phyloP scores from a whole-genome alignment of 1,284 basidiomycete genomes.

The Melampsora medusae region DNA sequence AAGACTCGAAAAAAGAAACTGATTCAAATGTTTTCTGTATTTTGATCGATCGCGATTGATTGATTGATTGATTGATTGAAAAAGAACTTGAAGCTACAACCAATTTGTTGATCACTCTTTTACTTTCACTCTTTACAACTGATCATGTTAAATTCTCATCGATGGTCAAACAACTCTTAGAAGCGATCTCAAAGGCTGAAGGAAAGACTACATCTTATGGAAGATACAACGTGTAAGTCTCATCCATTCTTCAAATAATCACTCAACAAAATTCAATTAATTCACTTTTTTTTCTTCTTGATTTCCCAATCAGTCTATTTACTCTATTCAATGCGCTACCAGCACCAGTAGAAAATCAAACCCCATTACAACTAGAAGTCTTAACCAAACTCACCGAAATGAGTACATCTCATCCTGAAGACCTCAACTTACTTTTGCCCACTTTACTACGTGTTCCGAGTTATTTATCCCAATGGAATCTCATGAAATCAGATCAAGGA shows the following conservation, averaged over 20 bases:
- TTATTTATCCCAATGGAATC: conserved; percentile 34
- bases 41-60: neutral
- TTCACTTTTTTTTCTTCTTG: neutral
- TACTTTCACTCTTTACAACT: conserved; percentile 28
- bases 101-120: conserved; percentile 37
- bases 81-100: conserved; percentile 42
- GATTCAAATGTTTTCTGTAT: neutral
- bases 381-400: conserved; percentile 28
- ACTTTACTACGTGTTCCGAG: conserved; percentile 31
- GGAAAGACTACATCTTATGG: conserved; percentile 42
- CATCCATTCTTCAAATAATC: neutral
- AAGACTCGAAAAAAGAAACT: neutral
- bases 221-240: conserved; percentile 38
- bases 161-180: conserved; percentile 23
- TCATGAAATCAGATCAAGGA: conserved; percentile 8
- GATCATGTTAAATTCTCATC: conserved; percentile 11
- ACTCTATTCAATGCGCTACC: conserved; percentile 35
- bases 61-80: neutral
- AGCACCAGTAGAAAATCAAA: neutral
- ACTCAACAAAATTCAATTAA: neutral
- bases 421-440: conserved; percentile 30
- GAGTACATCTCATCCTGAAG: conserved; percentile 20
- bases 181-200: conserved; percentile 35
- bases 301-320: conserved; percentile 8
- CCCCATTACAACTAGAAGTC: conserved; percentile 31